Conservation (phyloP, 2,329 filamentous ascomycete species). For the Ceratocystis albifundus region DNA sequence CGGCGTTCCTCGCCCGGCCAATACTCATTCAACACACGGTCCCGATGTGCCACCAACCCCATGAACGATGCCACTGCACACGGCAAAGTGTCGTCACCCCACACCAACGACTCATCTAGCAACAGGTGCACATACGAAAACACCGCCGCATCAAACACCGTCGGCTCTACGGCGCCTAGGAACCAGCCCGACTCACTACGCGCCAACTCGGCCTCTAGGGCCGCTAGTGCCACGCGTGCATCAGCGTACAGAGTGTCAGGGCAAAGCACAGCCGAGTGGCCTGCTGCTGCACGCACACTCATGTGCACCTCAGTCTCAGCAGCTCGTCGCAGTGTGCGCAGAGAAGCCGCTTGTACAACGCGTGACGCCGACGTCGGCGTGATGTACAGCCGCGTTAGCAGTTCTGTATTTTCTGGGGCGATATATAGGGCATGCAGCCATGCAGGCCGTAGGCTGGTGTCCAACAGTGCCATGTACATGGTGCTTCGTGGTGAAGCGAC, state of each 20-base stretch:
- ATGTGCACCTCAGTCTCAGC: constrained; percentile 58
- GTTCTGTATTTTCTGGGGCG: constrained; percentile 51
- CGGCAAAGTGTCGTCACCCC: constrained; percentile 51
- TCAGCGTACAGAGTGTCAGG: constrained; percentile 34
- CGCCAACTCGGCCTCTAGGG: constrained; percentile 36
- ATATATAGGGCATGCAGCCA: constrained; percentile 83
- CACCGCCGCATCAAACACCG: constrained; percentile 74
- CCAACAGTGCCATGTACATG: constrained; percentile 67
- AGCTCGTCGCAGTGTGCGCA: constrained; percentile 56
- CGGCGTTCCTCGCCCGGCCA: constrained; percentile 18
- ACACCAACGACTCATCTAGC: constrained; percentile 50
- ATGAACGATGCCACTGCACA: constrained; percentile 45
- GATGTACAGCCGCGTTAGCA: constrained; percentile 64
- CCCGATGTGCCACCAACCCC: constrained; percentile 46
- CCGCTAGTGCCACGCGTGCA: constrained; percentile 37
- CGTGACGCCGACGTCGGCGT: constrained; percentile 46
- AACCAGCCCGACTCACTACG: constrained; percentile 37
- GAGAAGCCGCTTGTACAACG: constrained; percentile 51
- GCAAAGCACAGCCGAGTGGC: constrained; percentile 34
- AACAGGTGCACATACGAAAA: constrained; percentile 84
- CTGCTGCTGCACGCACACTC: constrained; percentile 38
- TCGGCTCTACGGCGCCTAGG: constrained; percentile 43
- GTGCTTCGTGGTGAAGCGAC: constrained; percentile 42
- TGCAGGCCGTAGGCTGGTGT: constrained; percentile 66
- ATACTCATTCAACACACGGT: constrained; percentile 29